These are phyloP conservation scores for Magnolia officinalis DNA, from an alignment of 164 flowering plant species.

Conservation along the genomic window DNA sequence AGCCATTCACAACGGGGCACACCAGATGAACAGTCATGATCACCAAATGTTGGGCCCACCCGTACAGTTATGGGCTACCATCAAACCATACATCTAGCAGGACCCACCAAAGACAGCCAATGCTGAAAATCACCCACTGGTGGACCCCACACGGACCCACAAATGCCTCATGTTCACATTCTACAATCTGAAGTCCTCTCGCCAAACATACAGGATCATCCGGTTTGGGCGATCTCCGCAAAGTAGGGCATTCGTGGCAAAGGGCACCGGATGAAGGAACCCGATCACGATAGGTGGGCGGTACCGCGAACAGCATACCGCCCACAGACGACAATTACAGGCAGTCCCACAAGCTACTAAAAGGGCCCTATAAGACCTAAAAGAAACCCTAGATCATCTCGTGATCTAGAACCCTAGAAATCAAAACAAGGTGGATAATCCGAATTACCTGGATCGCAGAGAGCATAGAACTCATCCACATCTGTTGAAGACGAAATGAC, in stretches of 20 bases:
- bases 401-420: background rate
- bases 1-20: background rate
- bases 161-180: background rate
- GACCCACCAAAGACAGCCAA: too few relatives aligned
- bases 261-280: too few relatives aligned
- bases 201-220: too few relatives aligned
- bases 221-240: background rate
- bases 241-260: background rate
- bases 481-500: slow-evolving; percentile 39
- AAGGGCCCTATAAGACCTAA: background rate
- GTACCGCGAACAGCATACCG: too few relatives aligned
- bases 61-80: too few relatives aligned
- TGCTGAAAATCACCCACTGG: too few relatives aligned
- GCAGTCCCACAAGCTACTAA: background rate
- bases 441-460: slow-evolving; percentile 81
- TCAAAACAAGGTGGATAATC: background rate
- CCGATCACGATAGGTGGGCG: too few relatives aligned
- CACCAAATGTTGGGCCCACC: too few relatives aligned
- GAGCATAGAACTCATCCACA: slow-evolving; percentile 83
- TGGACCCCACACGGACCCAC: too few relatives aligned
- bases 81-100: too few relatives aligned
- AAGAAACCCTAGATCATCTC: background rate
- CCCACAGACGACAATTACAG: background rate
- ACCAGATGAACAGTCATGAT: too few relatives aligned
- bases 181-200: background rate